Conservation (phyloP, 495 filamentous ascomycete species). For the Lentithecium fluviatile region DNA sequence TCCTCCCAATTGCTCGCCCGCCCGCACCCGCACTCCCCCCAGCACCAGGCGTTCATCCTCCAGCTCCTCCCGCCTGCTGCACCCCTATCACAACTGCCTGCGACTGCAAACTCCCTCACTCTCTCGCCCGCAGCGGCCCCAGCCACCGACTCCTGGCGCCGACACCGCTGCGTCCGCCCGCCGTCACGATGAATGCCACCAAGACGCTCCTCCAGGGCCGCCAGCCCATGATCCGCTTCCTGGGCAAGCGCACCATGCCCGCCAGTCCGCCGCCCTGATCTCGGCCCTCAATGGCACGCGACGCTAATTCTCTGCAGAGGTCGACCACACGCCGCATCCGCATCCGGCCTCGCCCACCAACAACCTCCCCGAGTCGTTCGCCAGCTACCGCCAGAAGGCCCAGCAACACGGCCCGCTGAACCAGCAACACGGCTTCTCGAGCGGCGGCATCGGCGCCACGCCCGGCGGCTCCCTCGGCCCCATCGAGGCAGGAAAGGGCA, state of each 20-base stretch:
- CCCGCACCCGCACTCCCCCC: neutral
- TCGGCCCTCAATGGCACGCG: neutral
- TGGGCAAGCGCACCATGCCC: slow-evolving; percentile 82
- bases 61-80: neutral
- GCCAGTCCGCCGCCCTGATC: slow-evolving; percentile 54
- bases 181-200: slow-evolving; percentile 41
- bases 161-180: slow-evolving; percentile 10
- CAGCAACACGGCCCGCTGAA: slow-evolving; percentile 89
- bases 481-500: slow-evolving; percentile 66
- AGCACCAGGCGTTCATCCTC: neutral
- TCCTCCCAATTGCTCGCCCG: neutral
- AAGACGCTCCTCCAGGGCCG: slow-evolving; percentile 38
- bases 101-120: neutral
- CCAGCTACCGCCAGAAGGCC: slow-evolving; percentile 85
- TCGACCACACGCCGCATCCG: slow-evolving; percentile 69
- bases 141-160: slow-evolving; percentile 6
- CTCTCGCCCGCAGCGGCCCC: neutral
- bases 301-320: slow-evolving; percentile 46
- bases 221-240: slow-evolving; percentile 73
- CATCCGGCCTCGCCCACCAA: slow-evolving; percentile 65
- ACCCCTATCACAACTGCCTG: neutral
- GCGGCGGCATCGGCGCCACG: slow-evolving; percentile 59
- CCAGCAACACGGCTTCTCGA: slow-evolving; percentile 49
- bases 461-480: slow-evolving; percentile 68
- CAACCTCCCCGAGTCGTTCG: slow-evolving; percentile 71